Percentiles rank a stretch among this genome's conserved stretches.
Conservation (phyloP, 1,284 basidiomycete genomes). For the Golubevia sp. region DNA sequence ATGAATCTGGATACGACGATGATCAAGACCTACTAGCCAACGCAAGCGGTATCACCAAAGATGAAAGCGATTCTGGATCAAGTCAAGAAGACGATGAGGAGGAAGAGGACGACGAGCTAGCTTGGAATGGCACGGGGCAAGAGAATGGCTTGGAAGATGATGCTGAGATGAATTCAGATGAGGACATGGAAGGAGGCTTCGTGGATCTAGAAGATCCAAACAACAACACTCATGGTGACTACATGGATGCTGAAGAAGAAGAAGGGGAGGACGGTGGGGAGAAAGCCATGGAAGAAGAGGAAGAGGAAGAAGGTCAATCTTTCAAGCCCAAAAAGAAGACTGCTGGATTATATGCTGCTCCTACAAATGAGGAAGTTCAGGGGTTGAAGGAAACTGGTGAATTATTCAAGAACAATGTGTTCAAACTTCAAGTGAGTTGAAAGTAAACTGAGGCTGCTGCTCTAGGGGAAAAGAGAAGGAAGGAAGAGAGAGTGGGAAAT, state of each 20-base stretch:
- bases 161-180: constrained; percentile 42
- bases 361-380: constrained; percentile 72
- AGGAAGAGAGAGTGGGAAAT: too few relatives aligned
- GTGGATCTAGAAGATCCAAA: constrained; percentile 42
- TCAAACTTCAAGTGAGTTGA: constrained; percentile 78
- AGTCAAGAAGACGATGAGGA: constrained; percentile 33
- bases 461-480: too few relatives aligned
- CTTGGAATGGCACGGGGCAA: constrained; percentile 15
- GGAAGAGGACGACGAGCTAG: constrained; percentile 24
- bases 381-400: constrained; percentile 76
- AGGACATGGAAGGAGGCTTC: constrained; percentile 55
- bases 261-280: constrained; percentile 41
- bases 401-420: constrained; percentile 79
- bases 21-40: constrained; percentile 33
- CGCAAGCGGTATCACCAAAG: constrained; percentile 17
- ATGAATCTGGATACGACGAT: constrained; percentile 50
- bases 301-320: constrained; percentile 61
- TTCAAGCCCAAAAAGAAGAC: constrained; percentile 33
- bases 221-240: constrained; percentile 18
- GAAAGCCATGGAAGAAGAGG: constrained; percentile 47
- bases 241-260: constrained; percentile 32
- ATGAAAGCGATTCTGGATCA: constrained; percentile 37
- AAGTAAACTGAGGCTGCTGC: too few relatives aligned
- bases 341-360: constrained; percentile 63
- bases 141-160: constrained; percentile 13